Percentiles rank a stretch among this genome's conserved stretches.
phyloP scores from a whole-genome alignment of 1,139 yeast genomes.

The Nadsonia commutata region DNA sequence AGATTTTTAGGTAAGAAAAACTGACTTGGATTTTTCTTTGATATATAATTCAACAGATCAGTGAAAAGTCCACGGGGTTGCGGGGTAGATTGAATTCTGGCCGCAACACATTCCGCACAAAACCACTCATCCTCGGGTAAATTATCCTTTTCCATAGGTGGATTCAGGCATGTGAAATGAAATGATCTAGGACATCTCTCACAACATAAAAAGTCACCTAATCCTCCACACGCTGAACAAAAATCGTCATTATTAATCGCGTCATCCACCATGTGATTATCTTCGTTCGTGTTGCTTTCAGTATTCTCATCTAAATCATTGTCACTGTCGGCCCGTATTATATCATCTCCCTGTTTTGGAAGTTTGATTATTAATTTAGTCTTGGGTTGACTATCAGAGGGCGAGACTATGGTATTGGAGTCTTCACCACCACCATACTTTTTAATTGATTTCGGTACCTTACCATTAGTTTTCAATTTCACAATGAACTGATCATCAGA shows the following conservation, averaged over 20 bases:
- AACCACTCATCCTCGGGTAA: slow-evolving; percentile 87
- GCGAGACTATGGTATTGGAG: too few relatives aligned
- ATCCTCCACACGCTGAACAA: slow-evolving; percentile 76
- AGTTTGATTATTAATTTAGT: background rate
- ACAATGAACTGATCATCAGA: background rate
- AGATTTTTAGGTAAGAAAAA: slow-evolving; percentile 54
- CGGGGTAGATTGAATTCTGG: background rate
- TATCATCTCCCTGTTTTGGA: background rate
- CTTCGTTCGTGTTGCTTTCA: slow-evolving; percentile 7
- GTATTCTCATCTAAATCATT: background rate
- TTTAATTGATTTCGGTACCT: too few relatives aligned
- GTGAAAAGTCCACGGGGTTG: slow-evolving; percentile 36
- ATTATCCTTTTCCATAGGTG: slow-evolving; percentile 62
- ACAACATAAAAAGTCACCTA: slow-evolving; percentile 84
- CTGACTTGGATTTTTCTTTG: slow-evolving; percentile 52
- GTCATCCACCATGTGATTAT: slow-evolving; percentile 6
- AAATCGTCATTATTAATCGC: slow-evolving; percentile 56
- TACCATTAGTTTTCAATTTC: background rate
- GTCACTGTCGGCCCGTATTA: background rate
- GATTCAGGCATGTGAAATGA: slow-evolving; percentile 82
- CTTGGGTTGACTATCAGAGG: background rate
- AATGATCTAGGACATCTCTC: slow-evolving; percentile 86
- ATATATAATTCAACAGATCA: slow-evolving; percentile 43
- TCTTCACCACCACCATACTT: too few relatives aligned
- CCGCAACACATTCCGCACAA: slow-evolving; percentile 53